Evolutionary conservation across 441 rosid genomes (phyloP).

Genomic region (Manihot esculenta): DNA sequence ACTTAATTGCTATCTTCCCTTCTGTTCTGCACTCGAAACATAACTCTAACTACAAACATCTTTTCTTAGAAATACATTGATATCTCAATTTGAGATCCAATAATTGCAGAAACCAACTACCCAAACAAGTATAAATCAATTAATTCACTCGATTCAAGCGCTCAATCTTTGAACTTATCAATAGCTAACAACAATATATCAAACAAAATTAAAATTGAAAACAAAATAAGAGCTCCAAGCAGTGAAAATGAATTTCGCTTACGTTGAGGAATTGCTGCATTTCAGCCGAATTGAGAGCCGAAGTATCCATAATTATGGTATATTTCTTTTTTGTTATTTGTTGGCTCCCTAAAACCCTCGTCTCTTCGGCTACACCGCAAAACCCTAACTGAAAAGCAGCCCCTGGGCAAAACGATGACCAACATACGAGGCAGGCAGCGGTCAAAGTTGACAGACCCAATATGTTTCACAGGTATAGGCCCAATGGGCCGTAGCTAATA

Average conservation of each 20-base stretch:
- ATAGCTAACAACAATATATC: background rate
- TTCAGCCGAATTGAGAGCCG: conserved; percentile 52
- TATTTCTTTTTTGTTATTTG: background rate
- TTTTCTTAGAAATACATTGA: background rate
- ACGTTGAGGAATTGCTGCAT: conserved; percentile 64
- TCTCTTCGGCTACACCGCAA: background rate
- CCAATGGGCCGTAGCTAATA: background rate
- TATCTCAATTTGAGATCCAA: background rate
- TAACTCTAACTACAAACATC: too few relatives aligned
- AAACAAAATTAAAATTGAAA: background rate
- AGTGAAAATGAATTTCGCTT: conserved; percentile 21
- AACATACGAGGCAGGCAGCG: background rate
- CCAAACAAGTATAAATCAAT: background rate
- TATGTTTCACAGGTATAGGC: background rate
- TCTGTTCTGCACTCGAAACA: background rate
- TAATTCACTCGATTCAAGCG: background rate
- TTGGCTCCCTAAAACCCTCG: background rate
- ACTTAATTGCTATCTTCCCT: background rate
- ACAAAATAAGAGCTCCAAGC: background rate
- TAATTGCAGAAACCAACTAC: background rate
- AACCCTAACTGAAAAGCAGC: conserved; percentile 16
- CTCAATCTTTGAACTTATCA: background rate
- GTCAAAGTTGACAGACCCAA: background rate
- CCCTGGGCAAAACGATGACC: background rate
- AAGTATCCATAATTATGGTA: conserved; percentile 48